These are phyloP conservation scores for Boletus sp. DNA, from an alignment of 768 basidiomycete species.

Conservation along the genomic window DNA sequence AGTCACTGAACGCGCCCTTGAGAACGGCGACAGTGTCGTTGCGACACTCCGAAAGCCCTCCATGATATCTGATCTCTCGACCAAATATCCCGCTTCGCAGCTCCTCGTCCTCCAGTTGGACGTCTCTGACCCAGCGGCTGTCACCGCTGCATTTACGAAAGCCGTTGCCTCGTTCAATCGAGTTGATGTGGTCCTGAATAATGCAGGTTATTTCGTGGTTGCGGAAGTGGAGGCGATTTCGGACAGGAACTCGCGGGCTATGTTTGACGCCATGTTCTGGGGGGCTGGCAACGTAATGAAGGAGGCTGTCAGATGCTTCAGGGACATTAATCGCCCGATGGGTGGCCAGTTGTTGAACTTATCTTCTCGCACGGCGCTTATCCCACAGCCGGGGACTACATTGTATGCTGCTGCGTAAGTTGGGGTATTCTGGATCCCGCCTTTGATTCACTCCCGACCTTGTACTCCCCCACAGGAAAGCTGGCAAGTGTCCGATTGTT, in stretches of 20 bases:
- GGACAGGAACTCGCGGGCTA: constrained; percentile 72
- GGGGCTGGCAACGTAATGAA: constrained; percentile 30
- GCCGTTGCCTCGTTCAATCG: constrained; percentile 35
- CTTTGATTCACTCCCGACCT: not conserved
- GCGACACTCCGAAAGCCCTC: constrained; percentile 44
- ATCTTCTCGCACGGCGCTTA: constrained; percentile 30
- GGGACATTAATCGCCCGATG: constrained; percentile 34
- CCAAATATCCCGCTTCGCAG: constrained; percentile 28
- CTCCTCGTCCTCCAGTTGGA: constrained; percentile 43
- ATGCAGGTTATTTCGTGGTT: constrained; percentile 35
- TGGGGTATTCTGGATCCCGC: not conserved
- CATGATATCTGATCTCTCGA: constrained; percentile 30
- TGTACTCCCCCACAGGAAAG: constrained; percentile 11
- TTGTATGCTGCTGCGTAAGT: constrained; percentile 31
- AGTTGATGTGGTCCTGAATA: constrained; percentile 46
- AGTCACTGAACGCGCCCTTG: constrained; percentile 34
- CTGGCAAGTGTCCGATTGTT: constrained; percentile 7
- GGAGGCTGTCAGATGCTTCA: constrained; percentile 35
- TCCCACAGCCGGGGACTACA: constrained; percentile 13
- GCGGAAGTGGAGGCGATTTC: constrained; percentile 76
- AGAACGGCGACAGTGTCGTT: constrained; percentile 38
- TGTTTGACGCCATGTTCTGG: constrained; percentile 40
- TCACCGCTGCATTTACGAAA: constrained; percentile 35
- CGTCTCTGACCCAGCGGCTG: constrained; percentile 33
- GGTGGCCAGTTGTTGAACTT: constrained; percentile 36